phyloP scores from a whole-genome alignment of 192 early-diverging fungal genomes.

The Coemansia sp. region DNA sequence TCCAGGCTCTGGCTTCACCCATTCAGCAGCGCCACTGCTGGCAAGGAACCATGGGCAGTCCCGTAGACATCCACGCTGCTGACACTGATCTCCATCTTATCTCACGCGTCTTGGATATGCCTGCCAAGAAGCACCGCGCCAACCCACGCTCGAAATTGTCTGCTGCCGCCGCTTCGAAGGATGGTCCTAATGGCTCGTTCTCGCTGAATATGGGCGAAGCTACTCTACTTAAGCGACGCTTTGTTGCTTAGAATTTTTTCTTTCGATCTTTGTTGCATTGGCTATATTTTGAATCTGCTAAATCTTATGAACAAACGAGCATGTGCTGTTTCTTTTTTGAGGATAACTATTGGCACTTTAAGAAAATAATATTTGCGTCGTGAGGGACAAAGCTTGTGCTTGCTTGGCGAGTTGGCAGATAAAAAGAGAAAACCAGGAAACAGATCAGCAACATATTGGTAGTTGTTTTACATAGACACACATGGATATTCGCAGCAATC shows the following conservation, averaged over 20 bases:
- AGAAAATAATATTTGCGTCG: too few relatives aligned
- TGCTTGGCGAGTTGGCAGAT: too few relatives aligned
- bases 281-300: not conserved
- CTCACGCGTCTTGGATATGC: conserved; percentile 47
- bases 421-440: too few relatives aligned
- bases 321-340: not conserved
- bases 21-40: conserved; percentile 55
- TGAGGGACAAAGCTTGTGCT: too few relatives aligned
- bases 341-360: too few relatives aligned
- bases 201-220: conserved; percentile 54
- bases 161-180: conserved; percentile 8
- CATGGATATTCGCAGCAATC: too few relatives aligned
- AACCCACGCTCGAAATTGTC: conserved; percentile 22
- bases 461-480: too few relatives aligned
- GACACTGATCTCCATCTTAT: conserved; percentile 50
- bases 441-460: too few relatives aligned
- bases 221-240: conserved; percentile 50
- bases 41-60: conserved; percentile 54
- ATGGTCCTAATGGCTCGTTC: conserved; percentile 18
- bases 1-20: conserved; percentile 49
- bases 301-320: not conserved
- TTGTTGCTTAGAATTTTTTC: conserved; percentile 20
- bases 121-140: conserved; percentile 44
- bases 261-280: not conserved
- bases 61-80: conserved; percentile 49